Conservation (phyloP, 192 early-diverging fungal species). For the Umbelopsis sp. region DNA sequence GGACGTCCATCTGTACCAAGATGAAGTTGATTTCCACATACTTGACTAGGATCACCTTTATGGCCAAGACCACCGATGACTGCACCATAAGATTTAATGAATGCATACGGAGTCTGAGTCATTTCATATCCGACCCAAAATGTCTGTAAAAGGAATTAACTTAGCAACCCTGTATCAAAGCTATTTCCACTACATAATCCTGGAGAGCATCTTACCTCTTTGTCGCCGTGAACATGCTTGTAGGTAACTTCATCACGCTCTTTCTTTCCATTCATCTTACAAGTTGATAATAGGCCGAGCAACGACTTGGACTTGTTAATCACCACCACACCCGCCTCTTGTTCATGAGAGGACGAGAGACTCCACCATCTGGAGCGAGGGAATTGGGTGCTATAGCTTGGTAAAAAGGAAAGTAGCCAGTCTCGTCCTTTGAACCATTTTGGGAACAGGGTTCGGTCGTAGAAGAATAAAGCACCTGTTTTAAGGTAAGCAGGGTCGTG, state of each 20-base stretch:
- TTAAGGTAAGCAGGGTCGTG: conserved; percentile 44
- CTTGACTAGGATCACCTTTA: conserved; percentile 24
- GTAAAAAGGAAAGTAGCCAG: conserved; percentile 58
- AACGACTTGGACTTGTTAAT: conserved; percentile 54
- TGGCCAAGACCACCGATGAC: conserved; percentile 52
- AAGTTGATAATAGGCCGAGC: conserved; percentile 53
- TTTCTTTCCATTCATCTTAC: conserved; percentile 55
- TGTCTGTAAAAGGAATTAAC: conserved; percentile 26
- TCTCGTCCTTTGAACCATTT: conserved; percentile 28
- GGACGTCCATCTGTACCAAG: conserved; percentile 41
- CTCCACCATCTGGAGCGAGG: conserved; percentile 42
- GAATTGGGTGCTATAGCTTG: conserved; percentile 45
- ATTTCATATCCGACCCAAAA: conserved; percentile 71
- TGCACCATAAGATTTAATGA: conserved; percentile 48
- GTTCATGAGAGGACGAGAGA: conserved; percentile 50
- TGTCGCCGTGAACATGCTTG: conserved; percentile 59
- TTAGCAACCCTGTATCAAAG: background rate
- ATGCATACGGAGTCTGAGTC: conserved; percentile 55
- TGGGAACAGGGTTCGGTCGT: conserved; percentile 59
- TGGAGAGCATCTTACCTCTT: conserved; percentile 46
- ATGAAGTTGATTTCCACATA: conserved; percentile 53
- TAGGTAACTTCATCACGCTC: conserved; percentile 54
- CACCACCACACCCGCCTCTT: conserved; percentile 63
- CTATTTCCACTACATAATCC: background rate
- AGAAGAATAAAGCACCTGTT: conserved; percentile 62